Evolutionary conservation across 2,329 filamentous ascomycete genomes (phyloP).

Genomic region (Penicillium sp.): DNA sequence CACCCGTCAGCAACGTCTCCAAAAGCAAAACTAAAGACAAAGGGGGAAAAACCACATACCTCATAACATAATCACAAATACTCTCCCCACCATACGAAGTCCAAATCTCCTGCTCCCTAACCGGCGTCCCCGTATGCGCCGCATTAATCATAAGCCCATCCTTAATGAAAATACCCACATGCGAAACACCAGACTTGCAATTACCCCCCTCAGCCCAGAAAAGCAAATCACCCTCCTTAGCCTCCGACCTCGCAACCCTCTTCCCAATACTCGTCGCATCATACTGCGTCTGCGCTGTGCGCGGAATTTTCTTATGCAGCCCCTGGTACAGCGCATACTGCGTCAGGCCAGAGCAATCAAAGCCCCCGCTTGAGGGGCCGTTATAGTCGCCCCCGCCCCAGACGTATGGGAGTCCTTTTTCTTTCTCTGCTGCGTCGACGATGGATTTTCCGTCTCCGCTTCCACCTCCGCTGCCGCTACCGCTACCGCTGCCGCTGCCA

Average conservation of each 20-base stretch:
- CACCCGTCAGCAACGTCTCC: not conserved
- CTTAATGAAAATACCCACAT: constrained; percentile 30
- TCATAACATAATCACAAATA: constrained; percentile 30
- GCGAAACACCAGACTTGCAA: constrained; percentile 23
- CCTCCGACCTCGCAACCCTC: constrained; percentile 21
- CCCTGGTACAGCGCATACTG: constrained; percentile 31
- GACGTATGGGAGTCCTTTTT: constrained; percentile 32
- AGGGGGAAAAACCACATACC: constrained; percentile 15
- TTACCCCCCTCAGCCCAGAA: constrained; percentile 29
- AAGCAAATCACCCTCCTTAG: constrained; percentile 29
- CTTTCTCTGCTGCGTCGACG: constrained; percentile 24
- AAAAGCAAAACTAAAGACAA: not conserved
- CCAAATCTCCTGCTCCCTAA: constrained; percentile 33
- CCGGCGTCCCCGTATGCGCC: constrained; percentile 28
- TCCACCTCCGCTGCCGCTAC: constrained; percentile 5
- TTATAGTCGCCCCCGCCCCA: constrained; percentile 30
- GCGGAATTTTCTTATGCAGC: constrained; percentile 25
- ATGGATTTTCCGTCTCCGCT: constrained; percentile 20
- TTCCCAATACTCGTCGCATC: constrained; percentile 23
- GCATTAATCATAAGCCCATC: constrained; percentile 31
- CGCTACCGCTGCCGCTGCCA: constrained; percentile 5
- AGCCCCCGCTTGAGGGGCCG: constrained; percentile 27
- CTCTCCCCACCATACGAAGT: constrained; percentile 28
- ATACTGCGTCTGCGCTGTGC: constrained; percentile 30
- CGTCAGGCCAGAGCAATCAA: constrained; percentile 33